Evolutionary conservation across 1,284 basidiomycete species (phyloP), one percentile per base, ranked within the genome.

Genomic region (Rhodotorula sp.): DNA sequence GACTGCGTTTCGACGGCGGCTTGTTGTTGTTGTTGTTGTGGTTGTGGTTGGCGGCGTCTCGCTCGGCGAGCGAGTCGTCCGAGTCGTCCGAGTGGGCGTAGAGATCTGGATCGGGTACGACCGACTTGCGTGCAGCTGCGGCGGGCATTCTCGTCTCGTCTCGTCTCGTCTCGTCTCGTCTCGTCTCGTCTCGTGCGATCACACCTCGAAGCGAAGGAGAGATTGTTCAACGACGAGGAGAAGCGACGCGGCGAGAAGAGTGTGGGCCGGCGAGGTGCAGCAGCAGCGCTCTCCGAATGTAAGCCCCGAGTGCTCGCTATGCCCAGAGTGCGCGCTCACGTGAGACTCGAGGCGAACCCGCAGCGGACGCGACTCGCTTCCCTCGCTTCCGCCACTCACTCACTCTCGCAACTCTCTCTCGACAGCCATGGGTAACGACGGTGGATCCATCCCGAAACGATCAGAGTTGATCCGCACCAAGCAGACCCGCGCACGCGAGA

Each of bases 401-500:
- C 50, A 14, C 21, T 23, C 50, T 23, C n/a, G 49, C 19, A 28
- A 12, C 47, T 38, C 28, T 18, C 45, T 31, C 45, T 21, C 34
- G 8, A 14, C 14, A 23, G 12, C 31, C 1, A 73, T 75, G 73
- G 73, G 73, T 54, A 70, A 70, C 49, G 73, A 75, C 60, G 74
- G 74, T 23, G 74, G 74, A 49, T 72, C 70, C 7, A 92, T 93
- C 73, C 90, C 91, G 3, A 90, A 92, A 80, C 86, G 91, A 66
- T 84, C 89, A 64, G 91, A 93, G 77, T 83, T 93, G 48, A 90
- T 93, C 26, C 85, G 84, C 76, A 89, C 82, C 62, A 92, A 87
- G 80, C 84, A 85, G n/a, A 91, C 91, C 85, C 88, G 89, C 60
- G 90, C 92, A 77, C 87, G 91, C 78, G 89, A 89, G 3, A 91